These are phyloP conservation scores for Acidiella bohemica DNA, from an alignment of 495 filamentous ascomycete genomes.

Conservation along the genomic window DNA sequence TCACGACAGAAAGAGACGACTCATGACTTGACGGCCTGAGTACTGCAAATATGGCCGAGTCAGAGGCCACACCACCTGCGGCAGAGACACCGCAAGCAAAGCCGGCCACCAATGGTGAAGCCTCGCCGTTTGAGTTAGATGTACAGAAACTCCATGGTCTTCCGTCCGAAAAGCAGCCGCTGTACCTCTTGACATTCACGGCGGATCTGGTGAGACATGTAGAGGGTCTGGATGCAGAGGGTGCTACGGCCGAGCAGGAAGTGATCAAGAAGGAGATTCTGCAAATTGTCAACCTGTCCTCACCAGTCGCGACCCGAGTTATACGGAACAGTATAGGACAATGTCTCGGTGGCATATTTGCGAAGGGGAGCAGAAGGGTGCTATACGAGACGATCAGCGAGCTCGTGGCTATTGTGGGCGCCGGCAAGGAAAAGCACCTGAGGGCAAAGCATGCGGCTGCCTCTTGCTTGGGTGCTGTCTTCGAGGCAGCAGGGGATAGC, in stretches of 20 bases:
- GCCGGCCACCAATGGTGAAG: slow-evolving; percentile 3
- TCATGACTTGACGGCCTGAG: slow-evolving; percentile 27
- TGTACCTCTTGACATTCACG: slow-evolving; percentile 82
- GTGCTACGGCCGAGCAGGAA: slow-evolving; percentile 73
- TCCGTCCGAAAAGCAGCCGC: slow-evolving; percentile 87
- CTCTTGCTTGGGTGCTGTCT: slow-evolving; percentile 78
- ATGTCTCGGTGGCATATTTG: slow-evolving; percentile 72
- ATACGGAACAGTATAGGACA: slow-evolving; percentile 77
- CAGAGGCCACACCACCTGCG: slow-evolving; percentile 33
- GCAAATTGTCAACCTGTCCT: slow-evolving; percentile 73
- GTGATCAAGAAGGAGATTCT: slow-evolving; percentile 82
- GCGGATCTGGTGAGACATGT: slow-evolving; percentile 73
- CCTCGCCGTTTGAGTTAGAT: slow-evolving; percentile 48
- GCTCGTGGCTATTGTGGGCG: slow-evolving; percentile 58
- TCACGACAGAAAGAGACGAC: too few species aligned
- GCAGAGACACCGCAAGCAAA: slow-evolving; percentile 25
- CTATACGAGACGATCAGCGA: slow-evolving; percentile 93
- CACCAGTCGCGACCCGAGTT: slow-evolving; percentile 75
- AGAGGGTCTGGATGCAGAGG: slow-evolving; percentile 54
- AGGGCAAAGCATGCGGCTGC: slow-evolving; percentile 74
- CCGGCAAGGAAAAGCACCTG: slow-evolving; percentile 65
- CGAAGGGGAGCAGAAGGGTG: slow-evolving; percentile 77
- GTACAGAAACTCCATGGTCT: slow-evolving; percentile 75
- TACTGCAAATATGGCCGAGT: slow-evolving; percentile 21
- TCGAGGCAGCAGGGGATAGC: slow-evolving; percentile 80